Evolutionary conservation across 768 basidiomycete species (phyloP), one percentile per base, ranked within the genome.

Genomic region (Podaxis pistillaris): DNA sequence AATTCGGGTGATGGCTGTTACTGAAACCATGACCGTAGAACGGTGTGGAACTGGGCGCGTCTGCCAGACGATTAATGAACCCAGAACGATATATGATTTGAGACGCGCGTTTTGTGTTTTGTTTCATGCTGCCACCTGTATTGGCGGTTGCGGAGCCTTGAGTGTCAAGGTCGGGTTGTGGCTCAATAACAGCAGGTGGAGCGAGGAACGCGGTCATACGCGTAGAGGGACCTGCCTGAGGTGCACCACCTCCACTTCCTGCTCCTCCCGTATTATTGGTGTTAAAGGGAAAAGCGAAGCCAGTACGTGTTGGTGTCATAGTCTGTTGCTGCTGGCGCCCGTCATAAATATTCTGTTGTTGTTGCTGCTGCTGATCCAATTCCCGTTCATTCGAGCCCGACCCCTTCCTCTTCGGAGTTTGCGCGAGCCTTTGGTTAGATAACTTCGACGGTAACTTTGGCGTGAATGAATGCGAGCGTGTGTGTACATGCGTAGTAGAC

Each of bases 31-130:
- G 51, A 17, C 49, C 65, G 40, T 60, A 37, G 54, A 71, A 67
- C n/a, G 38, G 15, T 41, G 37, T 40, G 60, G 70, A 71, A 4
- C 69, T 73, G 0, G 85, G 81, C 1, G 81, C 76, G 55, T 86
- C 83, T 12, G 83, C 82, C 37, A 88, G 76, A 30, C 88, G 86
- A 70, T 93, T 93, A 69, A 94, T 78, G 69, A 95, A 91, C 0
- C 91, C 90, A 26, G 83, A 78, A 65, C 86, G 83, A 66, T 88
- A 87, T 12, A 93, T 78, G 59, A 94, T 88, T 73, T 96, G 93
- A 1, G 93, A 94, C 0, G 86, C 76, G 17, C 91, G 83, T 67
- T 81, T 88, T 15, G 76, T 69, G 55, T 83, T 78, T 11, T 61
- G 52, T 51, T 33, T 24, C 7, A 11, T 55, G 15, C 13, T 26